Base-by-base conservation (phyloP, 169 alveolate species). In the Plasmodium cynomolgi region DNA sequence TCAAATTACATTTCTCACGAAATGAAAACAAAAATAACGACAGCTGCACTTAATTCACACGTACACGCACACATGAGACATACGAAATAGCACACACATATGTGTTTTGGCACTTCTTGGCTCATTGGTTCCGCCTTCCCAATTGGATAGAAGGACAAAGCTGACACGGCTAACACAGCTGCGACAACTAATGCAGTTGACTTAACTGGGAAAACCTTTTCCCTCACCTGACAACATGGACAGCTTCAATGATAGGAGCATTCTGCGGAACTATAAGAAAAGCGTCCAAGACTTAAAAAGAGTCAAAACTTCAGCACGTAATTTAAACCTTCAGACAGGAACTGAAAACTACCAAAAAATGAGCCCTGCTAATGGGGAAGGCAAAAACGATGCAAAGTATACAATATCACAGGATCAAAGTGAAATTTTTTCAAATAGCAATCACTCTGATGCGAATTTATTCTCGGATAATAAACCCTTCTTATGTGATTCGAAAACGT, bases 251-350 rank as follows among this genome's bases (percentile, higher is more conserved):
- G 17, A 71, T 41, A 41, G 54, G 23, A 71, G 44, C 77, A 84
- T 23, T 39, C 15, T 84, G 84, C 74, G 33, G 34, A 56, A 84
- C 31, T 84, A 72, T 79, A 88, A 79, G 39, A 41, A 88, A 88
- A 23, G 29, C 44, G 54, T 73, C 50, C n/a, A 20, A 26, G 83
- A 77, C 37, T 58, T 88, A 20, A 37, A 80, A 79, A 33, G 31
- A 23, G 44, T 50, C 44, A 39, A 20, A 88, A 44, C 68, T 33
- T 20, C 47, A 33, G 26, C n/a, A 26, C 54, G 34, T 37, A 88
- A 73, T 15, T 58, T 88, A 33, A 79, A 88, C 33, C 15, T 29
- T 15, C 80, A 80, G n/a, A 77, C 20, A 20, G 83, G 44, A 39
- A 39, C n/a, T 50, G 80, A 7, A 68, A 23, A 79, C 37, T 17